Evolutionary conservation across 441 rosid species (phyloP), one percentile per base, ranked within the genome.

Genomic region (Bruguiera hainesii): DNA sequence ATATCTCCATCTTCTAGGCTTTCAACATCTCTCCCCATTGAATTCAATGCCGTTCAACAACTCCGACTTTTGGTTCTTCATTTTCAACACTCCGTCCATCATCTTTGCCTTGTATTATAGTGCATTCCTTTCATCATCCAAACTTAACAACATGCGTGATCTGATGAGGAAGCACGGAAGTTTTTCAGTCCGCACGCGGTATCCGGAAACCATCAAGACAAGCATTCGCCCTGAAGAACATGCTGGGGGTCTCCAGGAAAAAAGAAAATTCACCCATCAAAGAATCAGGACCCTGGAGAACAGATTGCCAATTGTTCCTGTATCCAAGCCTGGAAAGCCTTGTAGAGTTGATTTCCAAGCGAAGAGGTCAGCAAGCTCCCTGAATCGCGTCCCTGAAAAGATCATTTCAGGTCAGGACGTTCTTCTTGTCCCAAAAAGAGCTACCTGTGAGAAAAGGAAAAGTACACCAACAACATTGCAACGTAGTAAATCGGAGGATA

Each of bases 11-110:
- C 68, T 81, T 85, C 75, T 76, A 84, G 59, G 48, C 76, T 59
- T 80, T 82, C 73, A 67, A 71, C 71, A 63, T 88, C 57, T 86
- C 92, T 64, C 88, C 83, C 18, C 18, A 13, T 42, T 42, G 5
- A 42, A 42, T 29, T 77, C 84, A 2, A 63, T 81, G 3, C 77
- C 83, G 52, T 56, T 88, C 53, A 68, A 52, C 69, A 81, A 82
- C 69, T 60, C 80, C 70, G 84, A 79, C 31, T 80, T 88, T 65
- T 84, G 83, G 88, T 85, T 85, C 71, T 76, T 82, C 76, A 77
- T 90, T 61, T 86, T 86, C 75, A 88, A 84, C 81, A 82, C 83
- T 65, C 75, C 86, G 56, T 81, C 86, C 71, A 75, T 84, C 76
- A 80, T 88, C 64, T 80, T 86, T 29, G 81, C 83, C 5, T 83